phyloP scores from a whole-genome alignment of 1,284 basidiomycete species.

The Xanthoconium separans region DNA sequence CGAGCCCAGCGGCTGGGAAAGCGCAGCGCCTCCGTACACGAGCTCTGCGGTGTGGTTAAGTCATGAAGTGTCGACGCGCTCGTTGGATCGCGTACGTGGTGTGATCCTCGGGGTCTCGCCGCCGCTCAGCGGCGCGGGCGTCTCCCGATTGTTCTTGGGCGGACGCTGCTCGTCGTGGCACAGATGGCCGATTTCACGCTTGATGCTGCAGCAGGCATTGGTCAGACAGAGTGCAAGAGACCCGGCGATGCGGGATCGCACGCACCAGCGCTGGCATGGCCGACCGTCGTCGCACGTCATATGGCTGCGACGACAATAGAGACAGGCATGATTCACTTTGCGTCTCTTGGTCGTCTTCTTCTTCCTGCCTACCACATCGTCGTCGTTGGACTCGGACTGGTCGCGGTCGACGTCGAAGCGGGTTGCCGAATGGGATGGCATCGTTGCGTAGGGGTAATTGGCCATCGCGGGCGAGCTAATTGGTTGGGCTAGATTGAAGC shows the following conservation, averaged over 20 bases:
- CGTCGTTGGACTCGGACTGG: constrained; percentile 29
- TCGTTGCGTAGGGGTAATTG: constrained; percentile 29
- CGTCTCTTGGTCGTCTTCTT: constrained; percentile 67
- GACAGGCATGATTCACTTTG: constrained; percentile 88
- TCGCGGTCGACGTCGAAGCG: constrained; percentile 27
- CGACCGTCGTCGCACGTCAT: constrained; percentile 92
- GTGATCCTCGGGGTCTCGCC: constrained; percentile 18
- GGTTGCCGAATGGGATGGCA: constrained; percentile 19
- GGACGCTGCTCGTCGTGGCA: constrained; percentile 84
- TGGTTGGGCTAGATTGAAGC: constrained; percentile 8
- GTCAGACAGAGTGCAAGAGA: neutral
- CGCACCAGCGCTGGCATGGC: constrained; percentile 88
- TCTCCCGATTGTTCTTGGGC: constrained; percentile 42
- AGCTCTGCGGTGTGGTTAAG: constrained; percentile 26
- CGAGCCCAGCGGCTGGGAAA: constrained; percentile 37
- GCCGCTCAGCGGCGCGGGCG: constrained; percentile 31
- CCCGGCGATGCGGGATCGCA: constrained; percentile 16
- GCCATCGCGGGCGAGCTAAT: constrained; percentile 20
- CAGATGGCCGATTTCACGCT: constrained; percentile 87
- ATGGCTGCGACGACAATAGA: constrained; percentile 92
- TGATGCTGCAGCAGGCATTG: constrained; percentile 58
- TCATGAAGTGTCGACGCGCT: neutral
- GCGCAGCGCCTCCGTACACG: constrained; percentile 30
- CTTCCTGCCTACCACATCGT: constrained; percentile 40
- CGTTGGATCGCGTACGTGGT: constrained; percentile 9